These are phyloP conservation scores for Asterella californica DNA, from an alignment of 225 moss, liverwort and hornwort genomes.

Conservation along the genomic window DNA sequence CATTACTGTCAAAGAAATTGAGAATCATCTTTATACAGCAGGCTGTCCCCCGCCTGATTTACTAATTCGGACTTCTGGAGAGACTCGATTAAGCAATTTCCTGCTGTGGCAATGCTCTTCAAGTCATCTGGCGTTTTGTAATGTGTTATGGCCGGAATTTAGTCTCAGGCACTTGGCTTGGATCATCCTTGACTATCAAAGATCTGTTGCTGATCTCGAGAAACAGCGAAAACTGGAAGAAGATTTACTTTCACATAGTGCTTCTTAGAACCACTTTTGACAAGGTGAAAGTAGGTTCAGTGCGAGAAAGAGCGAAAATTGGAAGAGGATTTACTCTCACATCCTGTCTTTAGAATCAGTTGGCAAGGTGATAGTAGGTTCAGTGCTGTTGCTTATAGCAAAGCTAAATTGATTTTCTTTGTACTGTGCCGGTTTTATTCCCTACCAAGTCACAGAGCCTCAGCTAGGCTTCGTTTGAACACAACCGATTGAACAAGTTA, in stretches of 20 bases:
- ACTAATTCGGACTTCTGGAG: constrained; percentile 47
- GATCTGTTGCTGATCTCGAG: constrained; percentile 29
- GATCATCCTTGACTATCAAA: constrained; percentile 45
- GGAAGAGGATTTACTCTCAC: constrained; percentile 24
- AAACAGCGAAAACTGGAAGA: constrained; percentile 27
- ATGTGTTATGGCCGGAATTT: constrained; percentile 46
- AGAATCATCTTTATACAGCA: constrained; percentile 43
- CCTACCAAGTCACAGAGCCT: background rate
- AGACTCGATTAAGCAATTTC: constrained; percentile 52
- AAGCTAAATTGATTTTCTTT: constrained; percentile 8
- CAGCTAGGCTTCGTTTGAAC: background rate
- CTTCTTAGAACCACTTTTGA: constrained; percentile 1
- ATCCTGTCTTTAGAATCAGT: background rate
- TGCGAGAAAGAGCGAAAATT: constrained; percentile 19
- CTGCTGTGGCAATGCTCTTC: constrained; percentile 47
- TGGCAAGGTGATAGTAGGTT: constrained; percentile 3
- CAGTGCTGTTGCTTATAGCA: background rate
- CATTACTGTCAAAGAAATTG: constrained; percentile 38
- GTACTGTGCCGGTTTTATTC: constrained; percentile 16
- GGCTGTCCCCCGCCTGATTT: constrained; percentile 46
- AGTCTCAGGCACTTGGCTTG: constrained; percentile 39
- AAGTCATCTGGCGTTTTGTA: constrained; percentile 40
- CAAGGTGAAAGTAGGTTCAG: constrained; percentile 4
- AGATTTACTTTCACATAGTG: constrained; percentile 6
- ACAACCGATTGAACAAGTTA: background rate